Evolutionary conservation across 768 basidiomycete genomes (phyloP).

Genomic region (Tricholoma matsutake): DNA sequence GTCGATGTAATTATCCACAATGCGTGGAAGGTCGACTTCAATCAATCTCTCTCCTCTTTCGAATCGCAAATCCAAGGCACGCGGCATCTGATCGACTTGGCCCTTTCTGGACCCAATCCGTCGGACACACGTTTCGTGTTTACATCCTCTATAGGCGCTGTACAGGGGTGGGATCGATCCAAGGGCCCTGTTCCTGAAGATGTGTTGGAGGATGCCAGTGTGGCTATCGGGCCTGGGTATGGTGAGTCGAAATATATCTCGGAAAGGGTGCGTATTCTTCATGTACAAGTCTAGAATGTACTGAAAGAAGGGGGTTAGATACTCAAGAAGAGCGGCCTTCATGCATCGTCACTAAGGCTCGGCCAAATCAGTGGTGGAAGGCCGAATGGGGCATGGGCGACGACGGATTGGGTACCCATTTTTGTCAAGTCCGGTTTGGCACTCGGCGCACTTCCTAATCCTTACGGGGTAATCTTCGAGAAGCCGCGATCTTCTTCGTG

Average conservation of each 20-base stretch:
- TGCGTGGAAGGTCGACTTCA: constrained; percentile 42
- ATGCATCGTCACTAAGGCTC: constrained; percentile 29
- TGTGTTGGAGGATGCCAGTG: constrained; percentile 21
- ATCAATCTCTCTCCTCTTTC: constrained; percentile 33
- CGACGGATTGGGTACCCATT: constrained; percentile 38
- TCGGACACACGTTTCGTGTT: constrained; percentile 25
- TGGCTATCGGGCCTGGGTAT: constrained; percentile 28
- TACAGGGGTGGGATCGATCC: constrained; percentile 16
- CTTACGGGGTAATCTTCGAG: constrained; percentile 24
- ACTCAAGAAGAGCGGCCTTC: constrained; percentile 27
- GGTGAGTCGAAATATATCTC: constrained; percentile 33
- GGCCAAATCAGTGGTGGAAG: constrained; percentile 36
- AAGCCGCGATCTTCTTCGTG: neutral
- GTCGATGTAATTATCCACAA: constrained; percentile 33
- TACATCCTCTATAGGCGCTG: constrained; percentile 31
- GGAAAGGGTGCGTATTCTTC: constrained; percentile 25
- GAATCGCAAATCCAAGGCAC: constrained; percentile 33
- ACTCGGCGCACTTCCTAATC: constrained; percentile 26
- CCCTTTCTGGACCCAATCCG: constrained; percentile 16
- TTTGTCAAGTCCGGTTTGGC: constrained; percentile 33
- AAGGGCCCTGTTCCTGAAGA: constrained; percentile 32
- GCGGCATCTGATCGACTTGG: constrained; percentile 30
- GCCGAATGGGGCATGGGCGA: constrained; percentile 36
- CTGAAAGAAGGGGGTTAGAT: constrained; percentile 18
- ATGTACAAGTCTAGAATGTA: neutral